A percentile compares a stretch with the other conserved stretches of the same genome.
These are phyloP conservation scores for Xylaria telfairii DNA, from an alignment of 495 filamentous ascomycete species.

Conservation along the genomic window DNA sequence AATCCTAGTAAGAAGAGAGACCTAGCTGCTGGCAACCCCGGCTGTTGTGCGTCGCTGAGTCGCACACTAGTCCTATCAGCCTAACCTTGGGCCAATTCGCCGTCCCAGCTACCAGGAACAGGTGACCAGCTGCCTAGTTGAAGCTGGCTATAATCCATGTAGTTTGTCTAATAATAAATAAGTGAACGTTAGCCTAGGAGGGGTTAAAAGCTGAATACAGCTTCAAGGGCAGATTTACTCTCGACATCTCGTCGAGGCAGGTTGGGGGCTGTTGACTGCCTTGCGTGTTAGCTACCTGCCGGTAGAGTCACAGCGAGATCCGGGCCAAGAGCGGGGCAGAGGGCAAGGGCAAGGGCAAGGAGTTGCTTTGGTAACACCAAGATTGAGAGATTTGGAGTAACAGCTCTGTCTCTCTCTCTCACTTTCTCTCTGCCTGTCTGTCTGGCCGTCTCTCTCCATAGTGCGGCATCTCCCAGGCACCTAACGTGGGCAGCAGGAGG, in stretches of 20 bases:
- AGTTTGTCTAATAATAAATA: background rate
- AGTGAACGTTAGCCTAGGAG: background rate
- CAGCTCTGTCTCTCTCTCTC: too few relatives aligned
- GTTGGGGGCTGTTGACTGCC: constrained; percentile 1
- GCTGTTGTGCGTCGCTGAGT: constrained; percentile 15
- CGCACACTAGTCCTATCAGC: constrained; percentile 14
- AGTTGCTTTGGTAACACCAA: constrained; percentile 13
- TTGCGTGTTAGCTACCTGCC: constrained; percentile 6
- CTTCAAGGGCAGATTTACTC: background rate
- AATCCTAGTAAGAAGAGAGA: constrained; percentile 22
- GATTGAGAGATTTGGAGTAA: constrained; percentile 8
- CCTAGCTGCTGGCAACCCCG: constrained; percentile 9
- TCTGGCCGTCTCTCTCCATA: background rate
- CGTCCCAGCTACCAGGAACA: background rate
- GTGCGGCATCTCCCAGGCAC: background rate
- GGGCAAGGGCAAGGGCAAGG: background rate
- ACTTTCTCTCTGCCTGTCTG: too few relatives aligned
- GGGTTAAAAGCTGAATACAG: background rate
- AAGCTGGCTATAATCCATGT: background rate
- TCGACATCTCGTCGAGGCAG: background rate
- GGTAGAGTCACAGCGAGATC: background rate
- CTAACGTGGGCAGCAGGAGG: background rate
- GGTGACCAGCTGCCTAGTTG: background rate
- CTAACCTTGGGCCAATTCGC: background rate
- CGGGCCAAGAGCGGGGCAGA: background rate